Evolutionary conservation across 2,329 filamentous ascomycete species (phyloP), one percentile per base, ranked within the genome.

Genomic region (Clarireedia paspali): DNA sequence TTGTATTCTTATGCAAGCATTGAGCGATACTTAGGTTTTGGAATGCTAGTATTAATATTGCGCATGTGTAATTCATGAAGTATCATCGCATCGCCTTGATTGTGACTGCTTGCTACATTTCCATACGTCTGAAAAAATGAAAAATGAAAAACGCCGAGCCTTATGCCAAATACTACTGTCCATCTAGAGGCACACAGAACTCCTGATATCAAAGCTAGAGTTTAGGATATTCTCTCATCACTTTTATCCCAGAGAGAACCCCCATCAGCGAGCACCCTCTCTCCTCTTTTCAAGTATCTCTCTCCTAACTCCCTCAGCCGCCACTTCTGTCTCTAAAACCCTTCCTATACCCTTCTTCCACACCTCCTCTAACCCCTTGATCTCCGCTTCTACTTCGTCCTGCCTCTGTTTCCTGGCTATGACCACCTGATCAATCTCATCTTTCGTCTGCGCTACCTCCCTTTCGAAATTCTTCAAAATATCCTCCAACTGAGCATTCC

Each of bases 261-360:
- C 7, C 5, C 24, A 26, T 52, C 30, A 56, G 17, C 39, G 24
- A 26, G 62, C 67, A 27, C 60, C 70, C 48, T 68, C 70, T 64
- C 79, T 77, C 70, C 85, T 78, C 68, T 79, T 78, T 64, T 85
- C 82, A 58, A 90, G 67, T 51, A 90, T 81, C 71, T 88, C 79
- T 63, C 75, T 74, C 67, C 83, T 78, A 64, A 96, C 66, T 49
- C 77, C 79, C 72, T 95, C 89, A 9, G 85, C 86, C 0, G 91
- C 94, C 53, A 92, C 78, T 75, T 96, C 89, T 0, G 89, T 88
- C 79, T 96, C 91, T 40, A 97, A 74, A 47, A 94, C 85, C 58
- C 83, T 80, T 3, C 88, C 87, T 1, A 97, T 82, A 24, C 89
- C 89, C 50, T 76, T 79, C 72, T 81, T 84, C 92, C 92, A 97